phyloP scores from a whole-genome alignment of 2,329 filamentous ascomycete species.

The Cryphonectria parasitica region DNA sequence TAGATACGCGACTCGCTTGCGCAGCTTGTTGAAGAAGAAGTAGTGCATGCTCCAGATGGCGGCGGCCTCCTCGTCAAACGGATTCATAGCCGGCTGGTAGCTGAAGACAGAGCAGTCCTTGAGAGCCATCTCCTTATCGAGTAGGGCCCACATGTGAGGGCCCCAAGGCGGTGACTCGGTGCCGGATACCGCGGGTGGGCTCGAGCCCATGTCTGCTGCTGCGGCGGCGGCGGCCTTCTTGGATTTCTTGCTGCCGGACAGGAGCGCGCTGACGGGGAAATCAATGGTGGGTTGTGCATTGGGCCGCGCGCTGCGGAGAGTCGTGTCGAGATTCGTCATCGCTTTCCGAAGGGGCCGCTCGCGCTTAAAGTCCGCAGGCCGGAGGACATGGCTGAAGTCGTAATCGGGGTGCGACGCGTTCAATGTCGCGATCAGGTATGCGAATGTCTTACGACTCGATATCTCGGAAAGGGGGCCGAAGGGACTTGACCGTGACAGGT shows the following conservation, averaged over 20 bases:
- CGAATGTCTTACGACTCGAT: conserved; percentile 87
- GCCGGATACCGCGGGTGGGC: conserved; percentile 43
- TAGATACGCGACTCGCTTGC: conserved; percentile 92
- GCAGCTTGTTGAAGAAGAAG: conserved; percentile 94
- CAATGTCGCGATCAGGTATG: conserved; percentile 93
- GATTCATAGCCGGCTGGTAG: conserved; percentile 87
- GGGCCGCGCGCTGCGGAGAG: conserved; percentile 83
- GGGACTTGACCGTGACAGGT: conserved; percentile 84
- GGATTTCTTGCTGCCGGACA: conserved; percentile 42
- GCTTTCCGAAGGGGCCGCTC: conserved; percentile 80
- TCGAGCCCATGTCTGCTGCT: conserved; percentile 45
- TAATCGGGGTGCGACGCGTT: conserved; percentile 97
- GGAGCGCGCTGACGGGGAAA: conserved; percentile 47
- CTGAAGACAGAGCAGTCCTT: conserved; percentile 88
- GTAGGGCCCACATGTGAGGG: conserved; percentile 85
- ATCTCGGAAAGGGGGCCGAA: conserved; percentile 90
- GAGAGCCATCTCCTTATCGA: conserved; percentile 93
- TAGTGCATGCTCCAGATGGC: conserved; percentile 96
- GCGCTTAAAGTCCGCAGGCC: conserved; percentile 86
- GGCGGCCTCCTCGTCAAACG: conserved; percentile 88
- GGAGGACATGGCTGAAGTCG: conserved; percentile 91
- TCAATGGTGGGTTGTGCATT: conserved; percentile 48
- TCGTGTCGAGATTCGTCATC: conserved; percentile 86
- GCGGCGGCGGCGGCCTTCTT: conserved; percentile 45
- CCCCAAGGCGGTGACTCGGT: conserved; percentile 68